A percentile compares a stretch with the other conserved stretches of the same genome.
Conservation (phyloP, 129 eudicot species). For the Arctium minus region DNA sequence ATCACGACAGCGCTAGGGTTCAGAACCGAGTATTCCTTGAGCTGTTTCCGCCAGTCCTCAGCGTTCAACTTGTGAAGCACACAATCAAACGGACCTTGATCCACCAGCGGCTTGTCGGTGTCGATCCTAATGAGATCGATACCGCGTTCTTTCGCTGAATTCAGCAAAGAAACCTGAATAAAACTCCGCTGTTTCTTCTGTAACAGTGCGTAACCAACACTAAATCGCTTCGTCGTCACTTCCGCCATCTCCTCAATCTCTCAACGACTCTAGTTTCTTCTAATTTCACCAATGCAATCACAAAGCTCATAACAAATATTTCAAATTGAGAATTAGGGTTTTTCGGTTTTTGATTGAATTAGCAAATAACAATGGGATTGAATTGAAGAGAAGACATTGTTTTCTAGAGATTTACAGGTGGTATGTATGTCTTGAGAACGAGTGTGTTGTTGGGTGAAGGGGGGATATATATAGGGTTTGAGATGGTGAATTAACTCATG, state of each 20-base stretch:
- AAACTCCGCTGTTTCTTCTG: conserved; percentile 69
- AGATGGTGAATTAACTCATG: conserved; percentile 21
- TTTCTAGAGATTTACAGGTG: not conserved
- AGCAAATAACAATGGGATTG: not conserved
- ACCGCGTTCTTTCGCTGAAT: conserved; percentile 40
- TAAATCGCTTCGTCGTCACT: conserved; percentile 30
- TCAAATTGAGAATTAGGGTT: conserved; percentile 6
- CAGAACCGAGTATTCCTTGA: conserved; percentile 32
- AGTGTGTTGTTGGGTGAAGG: not conserved
- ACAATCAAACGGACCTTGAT: conserved; percentile 82
- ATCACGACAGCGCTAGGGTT: conserved; percentile 47
- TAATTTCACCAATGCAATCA: conserved; percentile 11
- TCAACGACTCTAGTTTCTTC: not conserved
- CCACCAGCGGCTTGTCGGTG: conserved; percentile 39
- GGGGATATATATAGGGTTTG: conserved; percentile 27
- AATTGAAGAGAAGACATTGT: not conserved
- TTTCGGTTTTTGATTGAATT: not conserved
- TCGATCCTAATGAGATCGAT: conserved; percentile 66
- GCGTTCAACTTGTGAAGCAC: conserved; percentile 66
- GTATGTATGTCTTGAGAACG: conserved; percentile 2
- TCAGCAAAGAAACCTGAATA: conserved; percentile 46
- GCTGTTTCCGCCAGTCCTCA: conserved; percentile 57
- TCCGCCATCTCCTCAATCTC: not conserved
- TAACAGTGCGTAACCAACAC: conserved; percentile 71
- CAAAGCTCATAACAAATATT: conserved; percentile 1